Evolutionary conservation across 768 basidiomycete genomes (phyloP), one percentile per base, ranked within the genome.

Genomic region (Boletus pseudopeckii): DNA sequence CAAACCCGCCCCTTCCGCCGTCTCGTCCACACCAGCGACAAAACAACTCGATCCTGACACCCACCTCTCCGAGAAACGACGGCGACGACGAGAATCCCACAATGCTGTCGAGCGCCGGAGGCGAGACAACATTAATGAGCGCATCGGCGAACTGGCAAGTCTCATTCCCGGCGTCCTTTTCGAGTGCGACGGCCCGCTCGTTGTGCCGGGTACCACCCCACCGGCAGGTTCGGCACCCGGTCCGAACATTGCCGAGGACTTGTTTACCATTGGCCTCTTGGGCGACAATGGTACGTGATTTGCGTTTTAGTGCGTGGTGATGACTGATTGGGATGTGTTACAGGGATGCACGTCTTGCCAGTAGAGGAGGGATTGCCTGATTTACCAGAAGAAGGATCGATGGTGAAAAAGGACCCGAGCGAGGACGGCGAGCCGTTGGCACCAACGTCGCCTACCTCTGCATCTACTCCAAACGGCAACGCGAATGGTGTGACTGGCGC

Each of bases 71-170:
- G 93, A 96, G 72, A 95, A 95, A 68, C 74, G 92, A 3, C 74
- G 91, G 2, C 74, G 90, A 34, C 73, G 93, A 45, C 72, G 93
- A 54, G 93, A 95, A 71, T 86, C 84, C 8, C 93, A 97, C 67
- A 97, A 97, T 61, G 92, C 92, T 2, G 93, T 97, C 59, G 93
- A 97, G 74, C 76, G 93, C 17, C 72, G 93, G 26, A 65, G 93
- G 55, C 70, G 93, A 45, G 93, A 97, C 66, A 95, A 94, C 68
- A 97, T 97, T 69, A 97, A 97, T 71, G 93, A 97, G 73, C 91
- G 92, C 71, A 97, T 97, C 61, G 81, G 82, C 37, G 93, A 97
- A 68, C 80, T 97, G 1, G 88, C 93, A 18, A 87, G 87, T 20
- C 77, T 97, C 42, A 88, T 97, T 55, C 93, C 93, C 1, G 92